Evolutionary conservation across 768 basidiomycete genomes (phyloP).

Genomic region (Boletus sp.): DNA sequence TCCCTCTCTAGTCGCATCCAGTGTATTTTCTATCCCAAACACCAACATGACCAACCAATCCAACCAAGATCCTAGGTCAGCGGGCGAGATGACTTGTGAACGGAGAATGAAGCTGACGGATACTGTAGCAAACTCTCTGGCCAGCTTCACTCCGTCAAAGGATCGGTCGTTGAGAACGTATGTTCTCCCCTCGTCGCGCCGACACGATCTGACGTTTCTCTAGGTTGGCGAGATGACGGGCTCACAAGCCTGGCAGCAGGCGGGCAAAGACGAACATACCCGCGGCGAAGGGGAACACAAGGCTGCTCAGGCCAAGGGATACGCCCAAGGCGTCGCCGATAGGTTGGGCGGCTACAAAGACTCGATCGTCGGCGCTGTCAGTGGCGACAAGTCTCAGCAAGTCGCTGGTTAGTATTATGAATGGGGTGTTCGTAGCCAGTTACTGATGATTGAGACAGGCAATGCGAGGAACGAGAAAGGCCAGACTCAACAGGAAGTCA

Average conservation of each 20-base stretch:
- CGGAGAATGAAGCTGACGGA: not conserved
- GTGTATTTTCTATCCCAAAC: not conserved
- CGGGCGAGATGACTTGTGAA: not conserved
- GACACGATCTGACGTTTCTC: not conserved
- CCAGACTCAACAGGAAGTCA: conserved; percentile 49
- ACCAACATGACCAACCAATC: conserved; percentile 12
- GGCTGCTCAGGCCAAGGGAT: conserved; percentile 49
- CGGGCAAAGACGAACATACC: conserved; percentile 51
- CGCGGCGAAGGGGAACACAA: conserved; percentile 48
- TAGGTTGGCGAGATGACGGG: conserved; percentile 46
- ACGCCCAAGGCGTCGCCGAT: conserved; percentile 47
- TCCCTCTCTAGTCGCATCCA: not conserved
- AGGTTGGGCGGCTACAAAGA: conserved; percentile 51
- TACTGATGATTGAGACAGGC: conserved; percentile 33
- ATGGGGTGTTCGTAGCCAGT: rapidly evolving
- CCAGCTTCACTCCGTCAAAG: conserved; percentile 39
- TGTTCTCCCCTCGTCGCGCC: not conserved
- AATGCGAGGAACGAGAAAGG: conserved; percentile 57
- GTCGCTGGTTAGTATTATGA: conserved; percentile 36
- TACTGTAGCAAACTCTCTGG: conserved; percentile 34
- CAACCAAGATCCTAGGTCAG: conserved; percentile 31
- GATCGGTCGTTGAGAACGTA: conserved; percentile 35
- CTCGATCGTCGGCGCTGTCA: conserved; percentile 51
- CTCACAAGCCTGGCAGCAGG: conserved; percentile 38
- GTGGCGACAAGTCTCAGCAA: conserved; percentile 56